Base-by-base conservation (phyloP, 495 filamentous ascomycete genomes). In the Letharia columbiana region DNA sequence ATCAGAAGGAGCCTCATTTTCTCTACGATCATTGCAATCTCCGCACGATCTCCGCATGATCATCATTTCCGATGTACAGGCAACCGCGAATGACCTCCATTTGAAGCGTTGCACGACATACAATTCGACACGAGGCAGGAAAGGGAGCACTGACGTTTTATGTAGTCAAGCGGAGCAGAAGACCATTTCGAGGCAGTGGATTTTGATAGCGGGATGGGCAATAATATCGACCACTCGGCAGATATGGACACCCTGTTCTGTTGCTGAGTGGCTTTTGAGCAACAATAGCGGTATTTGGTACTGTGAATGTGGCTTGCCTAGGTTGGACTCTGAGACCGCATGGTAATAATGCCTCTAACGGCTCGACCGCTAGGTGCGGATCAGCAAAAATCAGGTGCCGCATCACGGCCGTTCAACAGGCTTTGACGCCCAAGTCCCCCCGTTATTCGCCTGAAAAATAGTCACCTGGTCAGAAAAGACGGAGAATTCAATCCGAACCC, bases 341-440 rank as follows among this genome's bases (percentile, higher is more conserved):
- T 23, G 49, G 63, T 40, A 62, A 65, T 67, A 39, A 70, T 70
- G 65, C 52, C 68, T 67, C 45, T 57, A 40, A 69, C 56, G 35
- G 65, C 42, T 54, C 15, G 54, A 59, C 52, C 60, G 65, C 68
- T 70, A 67, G 61, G 54, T 49, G 67, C 47, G 65, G 68, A 70
- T 70, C 61, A 67, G 68, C 68, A 69, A 28, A 54, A 66, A 70
- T 67, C 68, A 70, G 60, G 58, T 70, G 68, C 68, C 68, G 52
- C 65, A 59, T 65, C 64, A 64, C 61, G 61, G 68, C 68, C 64
- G 64, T 50, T 66, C 28, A 64, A 33, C 58, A 57, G 60, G 60
- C 61, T 40, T 62, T 57, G 59, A 67, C 47, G 64, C 57, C 54
- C 28, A 35, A 61, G 44, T 66, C 18, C 54, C n/a, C 44, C 39